Evolutionary conservation across 345 rosid species (phyloP).

Genomic region (Salix exigua): DNA sequence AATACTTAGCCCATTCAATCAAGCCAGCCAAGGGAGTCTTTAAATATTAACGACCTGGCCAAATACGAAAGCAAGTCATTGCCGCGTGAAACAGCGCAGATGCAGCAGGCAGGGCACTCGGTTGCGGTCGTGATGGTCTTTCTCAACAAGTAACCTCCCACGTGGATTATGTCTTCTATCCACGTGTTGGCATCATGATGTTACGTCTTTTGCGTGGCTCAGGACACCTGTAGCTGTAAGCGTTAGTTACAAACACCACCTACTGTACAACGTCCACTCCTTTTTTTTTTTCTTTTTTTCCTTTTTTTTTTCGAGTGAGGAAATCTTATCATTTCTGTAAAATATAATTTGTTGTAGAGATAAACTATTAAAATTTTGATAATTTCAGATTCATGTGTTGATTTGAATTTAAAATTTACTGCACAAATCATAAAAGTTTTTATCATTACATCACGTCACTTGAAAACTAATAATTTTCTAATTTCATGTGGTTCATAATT

Average conservation of each 20-base stretch:
- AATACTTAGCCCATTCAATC: neutral
- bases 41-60: neutral
- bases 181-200: conserved; percentile 32
- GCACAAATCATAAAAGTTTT: accelerated
- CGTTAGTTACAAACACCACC: neutral
- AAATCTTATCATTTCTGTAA: too few relatives aligned
- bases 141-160: conserved; percentile 11
- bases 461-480: too few relatives aligned
- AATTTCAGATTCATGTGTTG: accelerated
- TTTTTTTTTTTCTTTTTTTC: neutral
- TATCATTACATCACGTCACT: too few relatives aligned
- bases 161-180: conserved; percentile 31
- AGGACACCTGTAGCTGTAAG: conserved; percentile 2
- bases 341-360: too few relatives aligned
- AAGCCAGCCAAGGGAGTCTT: neutral
- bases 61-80: neutral
- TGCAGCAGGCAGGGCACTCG: conserved; percentile 11
- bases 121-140: neutral
- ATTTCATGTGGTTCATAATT: too few relatives aligned
- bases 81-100: conserved; percentile 31
- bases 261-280: neutral
- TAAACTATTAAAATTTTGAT: too few relatives aligned
- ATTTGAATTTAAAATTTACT: too few relatives aligned
- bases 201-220: conserved; percentile 8
- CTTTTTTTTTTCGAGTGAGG: too few relatives aligned